Percentiles rank a stretch among this genome's conserved stretches.
These are phyloP conservation scores for Rubia yunnanensis DNA, from an alignment of 257 asterid species.

Conservation along the genomic window DNA sequence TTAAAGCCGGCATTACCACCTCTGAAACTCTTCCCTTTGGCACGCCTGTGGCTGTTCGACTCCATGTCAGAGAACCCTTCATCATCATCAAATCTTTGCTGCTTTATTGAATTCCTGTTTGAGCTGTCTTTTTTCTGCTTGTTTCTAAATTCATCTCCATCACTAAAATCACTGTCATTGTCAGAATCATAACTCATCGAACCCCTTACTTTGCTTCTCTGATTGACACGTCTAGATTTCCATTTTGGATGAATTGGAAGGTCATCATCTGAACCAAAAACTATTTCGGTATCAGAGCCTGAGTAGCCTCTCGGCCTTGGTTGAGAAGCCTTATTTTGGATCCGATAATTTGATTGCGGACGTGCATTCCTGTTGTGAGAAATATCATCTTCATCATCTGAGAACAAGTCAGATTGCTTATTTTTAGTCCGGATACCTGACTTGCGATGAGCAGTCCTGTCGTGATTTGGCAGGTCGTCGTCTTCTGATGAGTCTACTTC, in stretches of 20 bases:
- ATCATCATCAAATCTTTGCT: constrained; percentile 24
- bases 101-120: constrained; percentile 23
- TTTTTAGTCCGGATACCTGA: constrained; percentile 18
- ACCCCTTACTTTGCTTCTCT: constrained; percentile 31
- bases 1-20: constrained; percentile 19
- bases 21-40: constrained; percentile 22
- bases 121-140: constrained; percentile 32
- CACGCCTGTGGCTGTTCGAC: constrained; percentile 18
- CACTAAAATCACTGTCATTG: constrained; percentile 35
- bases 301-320: constrained; percentile 26
- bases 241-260: constrained; percentile 64
- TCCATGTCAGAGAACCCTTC: constrained; percentile 33
- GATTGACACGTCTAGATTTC: constrained; percentile 64
- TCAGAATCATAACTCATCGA: constrained; percentile 45
- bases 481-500: constrained; percentile 69
- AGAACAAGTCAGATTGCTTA: constrained; percentile 22
- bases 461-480: constrained; percentile 28
- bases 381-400: constrained; percentile 3
- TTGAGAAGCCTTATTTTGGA: constrained; percentile 23
- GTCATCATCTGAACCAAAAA: constrained; percentile 70
- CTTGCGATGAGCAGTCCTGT: constrained; percentile 24
- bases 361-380: constrained; percentile 25
- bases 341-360: constrained; percentile 17
- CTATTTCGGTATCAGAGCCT: constrained; percentile 40
- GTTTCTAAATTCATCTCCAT: constrained; percentile 31